Evolutionary conservation across 2,329 filamentous ascomycete genomes (phyloP), one percentile per base, ranked within the genome.

Genomic region (Aureobasidium leucospermi): DNA sequence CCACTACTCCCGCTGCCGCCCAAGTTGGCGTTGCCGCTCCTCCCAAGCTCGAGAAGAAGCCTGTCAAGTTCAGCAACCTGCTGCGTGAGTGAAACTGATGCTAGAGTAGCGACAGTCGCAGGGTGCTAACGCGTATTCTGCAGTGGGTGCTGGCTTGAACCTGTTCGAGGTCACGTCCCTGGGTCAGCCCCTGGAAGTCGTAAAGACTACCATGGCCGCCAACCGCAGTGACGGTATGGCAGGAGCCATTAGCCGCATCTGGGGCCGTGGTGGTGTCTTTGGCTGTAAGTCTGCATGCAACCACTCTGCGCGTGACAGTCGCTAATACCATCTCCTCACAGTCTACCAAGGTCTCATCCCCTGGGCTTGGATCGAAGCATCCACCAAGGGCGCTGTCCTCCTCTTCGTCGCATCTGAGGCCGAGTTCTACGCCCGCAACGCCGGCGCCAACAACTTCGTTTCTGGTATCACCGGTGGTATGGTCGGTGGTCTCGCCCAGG

Each of bases 311-410:
- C 9, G n/a, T 36, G 10, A 31, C 36, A 29, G 15, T 47, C 60
- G 60, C 41, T 62, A 57, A 57, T 51, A 8, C 15, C 16, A 68
- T 68, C 63, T 69, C 63, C 52, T 45, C 55, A 65, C 73, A 97
- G 93, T 96, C 82, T 99, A 96, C 83, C 94, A 99, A 82, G 94
- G 94, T 76, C 89, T 99, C 70, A 97, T 99, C 75, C 94, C 94
- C 65, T 96, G 93, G 93, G 94, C 94, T 77, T 99, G 94, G 94
- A 97, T 99, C 79, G 94, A 99, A 84, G 94, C 94, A 74, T 97
- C 93, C 72, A 97, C 94, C 79, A 99, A 99, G 81, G 94, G 94
- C 74, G 94, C 94, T 70, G 94, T 99, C 69, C 89, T 99, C 72
- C 89, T 99, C 76, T 99, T 99, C 79, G 93, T 99, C 75, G 94